phyloP scores from a whole-genome alignment of 805 yeast species.

The Candida tammaniensis region DNA sequence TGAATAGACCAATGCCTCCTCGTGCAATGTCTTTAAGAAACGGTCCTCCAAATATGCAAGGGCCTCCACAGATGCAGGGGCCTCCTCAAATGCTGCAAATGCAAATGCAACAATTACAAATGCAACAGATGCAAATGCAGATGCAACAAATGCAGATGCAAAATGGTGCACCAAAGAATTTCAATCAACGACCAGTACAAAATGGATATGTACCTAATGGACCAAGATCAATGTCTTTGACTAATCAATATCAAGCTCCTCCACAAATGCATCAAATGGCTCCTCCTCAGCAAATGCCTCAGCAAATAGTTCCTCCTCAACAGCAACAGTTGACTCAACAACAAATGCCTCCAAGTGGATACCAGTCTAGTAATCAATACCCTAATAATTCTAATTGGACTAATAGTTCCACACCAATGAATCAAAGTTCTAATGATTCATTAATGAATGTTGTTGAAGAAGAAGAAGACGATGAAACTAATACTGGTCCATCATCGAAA shows the following conservation, averaged over 20 bases:
- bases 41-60: slow-evolving; percentile 6
- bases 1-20: slow-evolving; percentile 9
- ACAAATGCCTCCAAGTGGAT: no score
- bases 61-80: slow-evolving; percentile 6
- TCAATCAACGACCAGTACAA: slow-evolving; percentile 1
- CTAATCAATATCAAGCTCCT: no score
- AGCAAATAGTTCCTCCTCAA: neutral
- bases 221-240: slow-evolving; percentile 6
- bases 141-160: slow-evolving; percentile 4
- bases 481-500: slow-evolving; percentile 3
- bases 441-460: slow-evolving; percentile 34
- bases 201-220: slow-evolving; percentile 4
- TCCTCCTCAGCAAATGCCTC: slow-evolving; percentile 1
- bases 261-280: no score
- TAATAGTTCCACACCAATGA: slow-evolving; percentile 8
- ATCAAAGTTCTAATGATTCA: slow-evolving; percentile 26
- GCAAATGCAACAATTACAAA: slow-evolving; percentile 4
- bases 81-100: slow-evolving; percentile 5
- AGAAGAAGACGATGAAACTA: slow-evolving; percentile 25
- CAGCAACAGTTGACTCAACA: no score
- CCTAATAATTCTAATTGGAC: no score
- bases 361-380: no score
- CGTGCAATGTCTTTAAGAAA: slow-evolving; percentile 14
- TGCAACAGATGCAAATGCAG: slow-evolving; percentile 7
- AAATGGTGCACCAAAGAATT: neutral